These are phyloP conservation scores for Cetraspora pellucida DNA, from an alignment of 192 early-diverging fungal species.

Conservation along the genomic window DNA sequence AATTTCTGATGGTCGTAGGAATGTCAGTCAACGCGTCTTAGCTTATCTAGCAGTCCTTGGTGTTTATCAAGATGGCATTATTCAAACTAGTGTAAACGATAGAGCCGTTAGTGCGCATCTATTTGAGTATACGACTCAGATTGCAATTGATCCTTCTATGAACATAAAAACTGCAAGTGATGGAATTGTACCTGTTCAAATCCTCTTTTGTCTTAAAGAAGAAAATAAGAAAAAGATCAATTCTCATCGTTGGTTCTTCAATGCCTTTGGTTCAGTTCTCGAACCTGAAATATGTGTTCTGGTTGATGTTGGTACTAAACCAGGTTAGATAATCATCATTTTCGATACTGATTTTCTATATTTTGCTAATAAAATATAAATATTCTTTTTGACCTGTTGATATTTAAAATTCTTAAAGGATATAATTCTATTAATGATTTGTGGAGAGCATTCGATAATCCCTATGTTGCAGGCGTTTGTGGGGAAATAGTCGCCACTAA, in stretches of 20 bases:
- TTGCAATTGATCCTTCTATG: conserved; percentile 73
- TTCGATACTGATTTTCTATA: too few species aligned
- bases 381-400: too few species aligned
- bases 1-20: conserved; percentile 82
- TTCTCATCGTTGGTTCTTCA: conserved; percentile 75
- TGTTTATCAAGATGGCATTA: conserved; percentile 79
- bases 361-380: too few species aligned
- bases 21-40: conserved; percentile 69
- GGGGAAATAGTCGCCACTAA: conserved; percentile 70
- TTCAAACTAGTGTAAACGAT: conserved; percentile 64
- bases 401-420: too few species aligned
- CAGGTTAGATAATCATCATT: too few species aligned
- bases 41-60: conserved; percentile 79
- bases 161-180: conserved; percentile 60
- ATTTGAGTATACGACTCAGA: conserved; percentile 78
- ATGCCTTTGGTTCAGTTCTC: conserved; percentile 62
- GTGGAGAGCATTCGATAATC: conserved; percentile 69
- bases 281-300: conserved; percentile 64
- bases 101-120: conserved; percentile 70
- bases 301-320: conserved; percentile 67
- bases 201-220: conserved; percentile 88
- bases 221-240: conserved; percentile 93
- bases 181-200: conserved; percentile 73
- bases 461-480: conserved; percentile 65
- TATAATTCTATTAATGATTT: conserved; percentile 64